Evolutionary conservation across 176 grass and related monocot genomes (phyloP).

Genomic region (sorghum (Sorghum bicolor)): DNA sequence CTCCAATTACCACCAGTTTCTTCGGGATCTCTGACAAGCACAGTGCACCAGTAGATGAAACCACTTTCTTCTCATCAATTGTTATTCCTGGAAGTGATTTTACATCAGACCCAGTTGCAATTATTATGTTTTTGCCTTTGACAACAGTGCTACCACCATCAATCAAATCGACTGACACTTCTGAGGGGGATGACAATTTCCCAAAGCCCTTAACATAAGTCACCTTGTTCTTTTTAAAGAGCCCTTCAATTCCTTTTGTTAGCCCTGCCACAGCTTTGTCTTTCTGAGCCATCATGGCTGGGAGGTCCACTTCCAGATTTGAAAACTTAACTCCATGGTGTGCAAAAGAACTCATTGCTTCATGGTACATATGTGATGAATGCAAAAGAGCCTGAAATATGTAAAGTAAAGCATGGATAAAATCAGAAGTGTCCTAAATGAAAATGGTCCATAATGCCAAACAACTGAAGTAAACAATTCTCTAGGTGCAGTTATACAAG

Average conservation of each 20-base stretch:
- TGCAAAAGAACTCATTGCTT: constrained; percentile 80
- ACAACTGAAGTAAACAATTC: constrained; percentile 1
- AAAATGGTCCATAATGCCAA: neutral
- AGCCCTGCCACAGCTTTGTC: constrained; percentile 88
- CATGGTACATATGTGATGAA: constrained; percentile 96
- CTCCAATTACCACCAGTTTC: constrained; percentile 93
- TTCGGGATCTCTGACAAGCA: constrained; percentile 76
- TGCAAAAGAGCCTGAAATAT: constrained; percentile 87
- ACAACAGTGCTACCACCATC: constrained; percentile 79
- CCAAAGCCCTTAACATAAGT: constrained; percentile 90
- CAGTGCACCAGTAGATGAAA: constrained; percentile 95
- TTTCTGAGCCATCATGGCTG: constrained; percentile 97
- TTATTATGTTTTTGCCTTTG: constrained; percentile 86
- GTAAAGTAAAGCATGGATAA: neutral
- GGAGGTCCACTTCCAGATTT: constrained; percentile 80
- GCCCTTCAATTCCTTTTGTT: constrained; percentile 91
- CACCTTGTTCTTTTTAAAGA: constrained; percentile 99
- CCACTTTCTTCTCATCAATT: constrained; percentile 98
- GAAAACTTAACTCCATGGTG: constrained; percentile 90
- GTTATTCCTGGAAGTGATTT: constrained; percentile 88
- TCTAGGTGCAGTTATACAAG: neutral
- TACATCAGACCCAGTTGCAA: constrained; percentile 95
- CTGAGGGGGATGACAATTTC: constrained; percentile 77
- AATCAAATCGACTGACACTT: constrained; percentile 85
- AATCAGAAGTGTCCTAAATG: constrained; percentile 3